These are phyloP conservation scores for Metschnikowia lunata DNA, from an alignment of 805 yeast species.

Conservation along the genomic window DNA sequence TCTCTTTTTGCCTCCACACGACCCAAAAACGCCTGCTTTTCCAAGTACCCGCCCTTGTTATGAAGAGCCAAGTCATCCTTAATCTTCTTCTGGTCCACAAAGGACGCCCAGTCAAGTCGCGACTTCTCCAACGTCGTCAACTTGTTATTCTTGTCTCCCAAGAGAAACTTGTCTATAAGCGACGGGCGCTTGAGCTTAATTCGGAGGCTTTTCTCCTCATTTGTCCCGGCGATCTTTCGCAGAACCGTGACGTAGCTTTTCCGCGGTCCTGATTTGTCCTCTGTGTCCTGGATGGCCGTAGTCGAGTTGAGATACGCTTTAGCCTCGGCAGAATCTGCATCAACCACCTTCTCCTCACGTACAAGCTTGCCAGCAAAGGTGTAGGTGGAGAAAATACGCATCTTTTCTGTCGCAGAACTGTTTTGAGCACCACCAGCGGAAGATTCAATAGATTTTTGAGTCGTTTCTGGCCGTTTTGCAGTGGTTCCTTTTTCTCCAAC, in stretches of 20 bases:
- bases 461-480: not conserved
- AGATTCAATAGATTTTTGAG: not conserved
- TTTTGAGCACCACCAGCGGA: not conserved
- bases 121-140: constrained; percentile 91
- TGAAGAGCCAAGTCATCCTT: constrained; percentile 74
- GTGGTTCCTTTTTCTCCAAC: constrained; percentile 10
- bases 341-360: constrained; percentile 75
- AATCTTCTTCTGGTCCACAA: constrained; percentile 82
- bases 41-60: constrained; percentile 88
- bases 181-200: constrained; percentile 70
- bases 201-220: constrained; percentile 33
- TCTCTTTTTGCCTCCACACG: constrained; percentile 65
- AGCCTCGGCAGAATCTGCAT: constrained; percentile 78
- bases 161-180: constrained; percentile 68
- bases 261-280: constrained; percentile 7
- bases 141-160: constrained; percentile 59
- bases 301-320: constrained; percentile 67
- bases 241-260: constrained; percentile 33
- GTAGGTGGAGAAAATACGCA: constrained; percentile 72
- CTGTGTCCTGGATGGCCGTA: constrained; percentile 25
- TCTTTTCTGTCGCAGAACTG: constrained; percentile 24
- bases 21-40: constrained; percentile 82
- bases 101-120: constrained; percentile 89
- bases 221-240: constrained; percentile 28
- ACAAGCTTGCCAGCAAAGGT: constrained; percentile 86